A percentile compares a stretch with the other conserved stretches of the same genome.
Conservation (phyloP, 2,329 filamentous ascomycete species). For the Microsporum audouinii region DNA sequence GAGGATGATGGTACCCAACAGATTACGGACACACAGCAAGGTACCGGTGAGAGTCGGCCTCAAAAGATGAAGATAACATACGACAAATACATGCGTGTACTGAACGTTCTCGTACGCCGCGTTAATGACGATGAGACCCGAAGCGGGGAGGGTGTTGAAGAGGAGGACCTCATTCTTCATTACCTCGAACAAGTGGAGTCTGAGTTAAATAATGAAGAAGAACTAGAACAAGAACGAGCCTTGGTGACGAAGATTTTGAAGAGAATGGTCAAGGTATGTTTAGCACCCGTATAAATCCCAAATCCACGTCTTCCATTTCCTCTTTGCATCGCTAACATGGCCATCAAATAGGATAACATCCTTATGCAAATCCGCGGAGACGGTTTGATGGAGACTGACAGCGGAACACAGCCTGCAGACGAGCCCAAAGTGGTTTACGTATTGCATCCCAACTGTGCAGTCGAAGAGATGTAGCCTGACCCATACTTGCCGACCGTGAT, state of each 20-base stretch:
- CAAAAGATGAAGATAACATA: constrained; percentile 83
- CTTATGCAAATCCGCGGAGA: constrained; percentile 60
- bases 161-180: constrained; percentile 72
- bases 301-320: not conserved
- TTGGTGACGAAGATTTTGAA: constrained; percentile 78
- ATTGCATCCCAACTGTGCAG: constrained; percentile 82
- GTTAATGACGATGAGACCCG: constrained; percentile 71
- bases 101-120: constrained; percentile 71
- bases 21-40: constrained; percentile 38
- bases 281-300: not conserved
- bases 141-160: constrained; percentile 70
- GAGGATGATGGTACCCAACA: constrained; percentile 43
- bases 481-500: not conserved
- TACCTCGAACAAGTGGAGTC: constrained; percentile 86
- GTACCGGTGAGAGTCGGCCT: constrained; percentile 22
- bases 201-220: constrained; percentile 68
- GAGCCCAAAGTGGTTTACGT: constrained; percentile 61
- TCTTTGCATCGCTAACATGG: not conserved
- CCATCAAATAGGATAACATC: constrained; percentile 43
- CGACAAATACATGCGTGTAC: constrained; percentile 85
- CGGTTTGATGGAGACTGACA: constrained; percentile 69
- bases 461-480: constrained; percentile 44
- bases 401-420: constrained; percentile 41
- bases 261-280: constrained; percentile 83
- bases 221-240: constrained; percentile 61